Evolutionary conservation across 768 basidiomycete genomes (phyloP).

Genomic region (Termitomyces sp.): DNA sequence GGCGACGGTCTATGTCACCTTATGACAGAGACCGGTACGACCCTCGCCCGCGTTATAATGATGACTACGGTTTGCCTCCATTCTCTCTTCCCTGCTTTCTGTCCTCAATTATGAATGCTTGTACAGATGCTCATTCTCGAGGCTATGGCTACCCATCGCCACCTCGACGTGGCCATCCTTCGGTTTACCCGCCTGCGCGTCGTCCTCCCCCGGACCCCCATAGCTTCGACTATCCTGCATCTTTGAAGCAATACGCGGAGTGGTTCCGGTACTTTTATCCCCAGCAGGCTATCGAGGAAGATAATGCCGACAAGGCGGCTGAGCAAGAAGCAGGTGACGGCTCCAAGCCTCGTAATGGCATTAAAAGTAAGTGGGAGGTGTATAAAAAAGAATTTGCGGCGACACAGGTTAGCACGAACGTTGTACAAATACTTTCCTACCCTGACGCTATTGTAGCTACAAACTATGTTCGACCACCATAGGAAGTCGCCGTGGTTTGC

Average conservation of each 20-base stretch:
- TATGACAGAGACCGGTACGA: slow-evolving; percentile 83
- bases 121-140: slow-evolving; percentile 60
- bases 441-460: slow-evolving; percentile 60
- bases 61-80: slow-evolving; percentile 66
- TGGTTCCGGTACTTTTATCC: slow-evolving; percentile 81
- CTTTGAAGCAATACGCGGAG: slow-evolving; percentile 79
- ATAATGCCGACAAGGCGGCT: slow-evolving; percentile 76
- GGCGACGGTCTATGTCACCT: slow-evolving; percentile 74
- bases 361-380: slow-evolving; percentile 83
- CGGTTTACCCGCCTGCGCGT: slow-evolving; percentile 42
- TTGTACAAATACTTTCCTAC: slow-evolving; percentile 13
- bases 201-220: slow-evolving; percentile 75
- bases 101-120: slow-evolving; percentile 9
- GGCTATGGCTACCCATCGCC: slow-evolving; percentile 53
- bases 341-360: slow-evolving; percentile 78
- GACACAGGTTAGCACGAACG: slow-evolving; percentile 65
- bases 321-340: slow-evolving; percentile 82
- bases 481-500: slow-evolving; percentile 95
- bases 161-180: slow-evolving; percentile 54
- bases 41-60: slow-evolving; percentile 74
- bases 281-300: slow-evolving; percentile 75
- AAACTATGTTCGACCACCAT: slow-evolving; percentile 94
- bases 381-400: slow-evolving; percentile 90
- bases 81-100: not conserved
- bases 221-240: slow-evolving; percentile 75